A percentile compares a stretch with the other conserved stretches of the same genome.
Evolutionary conservation across 1,284 basidiomycete species (phyloP).

Genomic region (Tilletia walkeri): DNA sequence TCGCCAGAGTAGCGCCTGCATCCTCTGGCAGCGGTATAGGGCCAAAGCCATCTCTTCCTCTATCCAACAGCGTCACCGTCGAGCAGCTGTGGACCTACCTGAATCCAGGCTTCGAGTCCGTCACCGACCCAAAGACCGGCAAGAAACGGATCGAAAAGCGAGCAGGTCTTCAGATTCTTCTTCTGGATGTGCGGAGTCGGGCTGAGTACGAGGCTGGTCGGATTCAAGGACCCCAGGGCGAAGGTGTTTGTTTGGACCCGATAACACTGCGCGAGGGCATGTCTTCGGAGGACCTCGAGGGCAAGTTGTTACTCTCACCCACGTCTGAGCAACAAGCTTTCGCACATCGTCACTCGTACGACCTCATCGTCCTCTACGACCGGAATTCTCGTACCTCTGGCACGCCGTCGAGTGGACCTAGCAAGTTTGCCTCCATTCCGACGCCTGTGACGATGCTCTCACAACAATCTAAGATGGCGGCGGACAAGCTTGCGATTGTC

Average conservation of each 20-base stretch:
- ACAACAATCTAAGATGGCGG: not conserved
- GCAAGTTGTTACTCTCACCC: conserved; percentile 72
- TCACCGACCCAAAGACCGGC: conserved; percentile 35
- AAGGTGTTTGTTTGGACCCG: conserved; percentile 65
- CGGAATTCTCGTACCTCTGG: conserved; percentile 65
- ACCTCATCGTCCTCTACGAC: conserved; percentile 87
- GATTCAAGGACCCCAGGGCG: conserved; percentile 68
- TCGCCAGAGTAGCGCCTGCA: not conserved
- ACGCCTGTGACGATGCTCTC: conserved; percentile 7
- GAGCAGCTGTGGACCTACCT: conserved; percentile 48
- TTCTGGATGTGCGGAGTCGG: conserved; percentile 78
- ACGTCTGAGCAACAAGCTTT: conserved; percentile 71
- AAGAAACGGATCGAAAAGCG: conserved; percentile 38
- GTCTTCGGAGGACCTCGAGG: conserved; percentile 75
- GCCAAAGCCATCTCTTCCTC: conserved; percentile 35
- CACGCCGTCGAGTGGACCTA: conserved; percentile 14
- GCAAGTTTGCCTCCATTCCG: conserved; percentile 1
- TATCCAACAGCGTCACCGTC: conserved; percentile 38
- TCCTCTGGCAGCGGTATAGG: conserved; percentile 21
- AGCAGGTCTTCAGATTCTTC: conserved; percentile 59
- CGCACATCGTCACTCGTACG: conserved; percentile 77
- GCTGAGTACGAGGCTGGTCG: conserved; percentile 73
- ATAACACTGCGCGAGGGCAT: conserved; percentile 21
- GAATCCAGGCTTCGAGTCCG: conserved; percentile 48
- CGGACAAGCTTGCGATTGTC: conserved; percentile 25